Evolutionary conservation across 148 eudicot genomes (phyloP), one percentile per base, ranked within the genome.

Genomic region (Chenopodium berlandieri): DNA sequence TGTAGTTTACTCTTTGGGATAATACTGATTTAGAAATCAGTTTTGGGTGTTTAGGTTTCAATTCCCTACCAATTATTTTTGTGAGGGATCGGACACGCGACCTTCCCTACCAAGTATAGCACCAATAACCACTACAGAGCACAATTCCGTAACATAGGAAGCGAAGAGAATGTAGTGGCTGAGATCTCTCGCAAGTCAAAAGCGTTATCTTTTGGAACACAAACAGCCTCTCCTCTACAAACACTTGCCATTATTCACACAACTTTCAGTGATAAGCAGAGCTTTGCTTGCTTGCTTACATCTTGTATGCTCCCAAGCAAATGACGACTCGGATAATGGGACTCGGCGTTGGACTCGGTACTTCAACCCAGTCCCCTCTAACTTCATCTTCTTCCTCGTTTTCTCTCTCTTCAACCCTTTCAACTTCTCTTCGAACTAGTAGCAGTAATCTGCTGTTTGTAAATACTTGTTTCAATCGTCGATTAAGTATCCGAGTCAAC

Each of bases 301-400:
- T 5, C 20, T 70, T 37, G 48, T 70, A 19, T 34, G 31, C 56
- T 74, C n/a, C 32, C 17, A 73, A n/a, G 9, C 34, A 74, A 83
- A 82, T 86, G 72, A 71, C 83, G 31, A 85, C 86, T 71, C 83
- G 81, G 56, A 76, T 81, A 31, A 84, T 66, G 85, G 81, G 78
- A 80, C 52, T 82, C 83, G 85, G 81, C 4, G 23, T 75, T 77
- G 83, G 80, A 25, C 46, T 75, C 83, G 80, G 73, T 9, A 40
- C 64, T 56, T 46, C 76, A 19, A 69, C 82, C 76, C 80, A 62
- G 66, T 52, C 76, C 56, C 82, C 80, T 37, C 79, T 74, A 56
- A 16, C 83, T 27, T 62, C 63, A 16, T 58, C 63, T 13, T 50
- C 54, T 13, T 11, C 54, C 54, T 70, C 75, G 10, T 54, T 65